Conservation (phyloP, 1,284 basidiomycete genomes). For the Xanthoconium separans region DNA sequence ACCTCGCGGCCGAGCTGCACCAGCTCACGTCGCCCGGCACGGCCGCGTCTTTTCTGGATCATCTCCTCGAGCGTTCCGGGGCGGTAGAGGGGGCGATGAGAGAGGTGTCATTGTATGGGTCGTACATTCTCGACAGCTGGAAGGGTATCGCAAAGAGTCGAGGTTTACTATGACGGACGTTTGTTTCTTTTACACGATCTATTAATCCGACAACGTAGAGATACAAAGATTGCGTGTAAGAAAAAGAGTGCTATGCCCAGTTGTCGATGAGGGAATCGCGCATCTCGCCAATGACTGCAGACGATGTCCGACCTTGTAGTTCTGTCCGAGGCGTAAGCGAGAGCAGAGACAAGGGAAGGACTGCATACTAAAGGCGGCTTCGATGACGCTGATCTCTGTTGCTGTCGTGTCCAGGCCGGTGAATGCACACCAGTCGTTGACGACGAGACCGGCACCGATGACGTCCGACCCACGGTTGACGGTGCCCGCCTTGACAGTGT, state of each 20-base stretch:
- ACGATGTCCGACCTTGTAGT: constrained; percentile 83
- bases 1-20: constrained; percentile 71
- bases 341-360: neutral
- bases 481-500: constrained; percentile 76
- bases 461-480: constrained; percentile 98
- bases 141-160: constrained; percentile 63
- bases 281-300: constrained; percentile 92
- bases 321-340: constrained; percentile 45
- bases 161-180: constrained; percentile 41
- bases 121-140: constrained; percentile 68
- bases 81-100: constrained; percentile 42
- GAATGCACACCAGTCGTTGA: constrained; percentile 99
- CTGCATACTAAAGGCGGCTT: constrained; percentile 90
- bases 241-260: constrained; percentile 66
- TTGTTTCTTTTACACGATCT: constrained; percentile 8
- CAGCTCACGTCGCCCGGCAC: constrained; percentile 70
- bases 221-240: constrained; percentile 23
- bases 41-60: constrained; percentile 60
- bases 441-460: constrained; percentile 95
- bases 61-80: constrained; percentile 50
- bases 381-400: constrained; percentile 97
- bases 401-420: constrained; percentile 96
- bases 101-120: constrained; percentile 52
- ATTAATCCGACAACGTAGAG: constrained; percentile 16
- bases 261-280: constrained; percentile 92